phyloP scores from a whole-genome alignment of 208 protist species.

The Entamoeba moshkovskii region DNA sequence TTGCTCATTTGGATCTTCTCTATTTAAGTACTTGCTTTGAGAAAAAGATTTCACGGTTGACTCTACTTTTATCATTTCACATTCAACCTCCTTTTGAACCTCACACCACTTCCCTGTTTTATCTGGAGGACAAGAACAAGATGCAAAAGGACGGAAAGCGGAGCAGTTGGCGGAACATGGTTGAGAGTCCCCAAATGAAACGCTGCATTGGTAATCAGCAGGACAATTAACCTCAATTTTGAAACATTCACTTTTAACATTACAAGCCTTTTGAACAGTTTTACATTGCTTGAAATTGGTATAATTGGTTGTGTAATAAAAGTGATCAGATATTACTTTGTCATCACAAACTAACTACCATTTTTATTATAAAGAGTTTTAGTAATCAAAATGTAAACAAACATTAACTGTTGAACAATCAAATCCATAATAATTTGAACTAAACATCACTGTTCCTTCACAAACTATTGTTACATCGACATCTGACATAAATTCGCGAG shows the following conservation, averaged over 20 bases:
- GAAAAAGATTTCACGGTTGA: neutral
- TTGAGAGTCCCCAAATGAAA: neutral
- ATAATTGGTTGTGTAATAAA: neutral
- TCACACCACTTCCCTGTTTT: neutral
- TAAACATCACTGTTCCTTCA: neutral
- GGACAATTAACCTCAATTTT: neutral
- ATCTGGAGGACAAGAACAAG: neutral
- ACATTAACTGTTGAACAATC: neutral
- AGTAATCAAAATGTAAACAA: neutral
- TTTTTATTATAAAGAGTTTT: neutral
- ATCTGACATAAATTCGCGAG: neutral
- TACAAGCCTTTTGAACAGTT: neutral
- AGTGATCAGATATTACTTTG: neutral
- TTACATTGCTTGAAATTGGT: neutral
- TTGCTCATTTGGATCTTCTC: neutral
- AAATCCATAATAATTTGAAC: neutral
- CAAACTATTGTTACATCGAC: neutral
- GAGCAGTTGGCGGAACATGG: neutral
- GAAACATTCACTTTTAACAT: neutral
- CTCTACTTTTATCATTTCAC: neutral
- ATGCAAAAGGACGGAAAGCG: neutral
- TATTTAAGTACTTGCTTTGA: neutral
- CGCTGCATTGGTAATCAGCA: neutral
- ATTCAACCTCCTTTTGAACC: neutral
- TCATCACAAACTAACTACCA: neutral